Evolutionary conservation across 352 stramenopile species (phyloP), one percentile per base, ranked within the genome.

Genomic region (Globisporangium iwayamae): DNA sequence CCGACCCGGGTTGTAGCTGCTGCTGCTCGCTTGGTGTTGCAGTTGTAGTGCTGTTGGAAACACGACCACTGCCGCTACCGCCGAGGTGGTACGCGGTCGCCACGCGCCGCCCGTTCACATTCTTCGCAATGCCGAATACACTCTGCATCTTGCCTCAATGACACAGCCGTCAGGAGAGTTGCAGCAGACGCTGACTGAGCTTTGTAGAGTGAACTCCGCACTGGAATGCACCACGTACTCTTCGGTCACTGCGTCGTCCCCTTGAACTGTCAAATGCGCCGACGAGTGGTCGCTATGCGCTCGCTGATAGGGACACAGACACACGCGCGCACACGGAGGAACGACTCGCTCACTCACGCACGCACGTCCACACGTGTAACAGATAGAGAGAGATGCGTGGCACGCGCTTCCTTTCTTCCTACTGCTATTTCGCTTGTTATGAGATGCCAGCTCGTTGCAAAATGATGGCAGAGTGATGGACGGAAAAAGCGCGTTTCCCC

Each of bases 61-160:
- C 30, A 11, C 56, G 56, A 18, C 16, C 45, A 6, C 18, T 46
- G n/a, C 43, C 43, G 16, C 41, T 47, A 18, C 78, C 81, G 51
- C 71, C 69, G 54, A 91, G 62, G 56, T 89, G 81, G 56, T 85
- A 87, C 53, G 78, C 81, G 25, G 77, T 80, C 65, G 79, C 81
- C n/a, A 76, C 82, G 38, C 79, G 78, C 45, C 84, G 65, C 25
- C 73, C 67, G 43, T 84, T 89, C 66, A 87, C 81, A 75, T 83
- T 88, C 69, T 88, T 90, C 56, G 81, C 75, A 60, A 88, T 66
- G 0, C 75, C 78, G 48, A 90, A 78, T 14, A 77, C 71, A 56
- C 68, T 79, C 67, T 87, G 77, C 81, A 90, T 90, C 5, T 7
- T 25, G 43, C 18, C 22, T 20, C 9, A 20, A 10, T 28, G 25